Percentiles rank a stretch among this genome's conserved stretches.
Evolutionary conservation across 208 protist species (phyloP).

Genomic region (Phytomonas sp.): DNA sequence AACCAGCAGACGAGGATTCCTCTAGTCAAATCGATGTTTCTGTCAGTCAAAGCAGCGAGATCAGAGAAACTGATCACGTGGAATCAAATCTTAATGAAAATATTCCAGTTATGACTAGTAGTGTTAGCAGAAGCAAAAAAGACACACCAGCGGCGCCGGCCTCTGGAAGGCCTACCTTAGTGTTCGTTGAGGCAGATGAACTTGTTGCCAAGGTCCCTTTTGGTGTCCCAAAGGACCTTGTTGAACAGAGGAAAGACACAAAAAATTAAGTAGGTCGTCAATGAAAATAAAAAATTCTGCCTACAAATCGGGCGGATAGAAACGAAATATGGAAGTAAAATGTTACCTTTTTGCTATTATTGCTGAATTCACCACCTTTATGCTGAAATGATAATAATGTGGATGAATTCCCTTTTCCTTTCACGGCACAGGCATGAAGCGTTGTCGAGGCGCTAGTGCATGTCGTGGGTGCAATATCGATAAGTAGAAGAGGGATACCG

Average conservation of each 20-base stretch:
- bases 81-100: slow-evolving; percentile 7
- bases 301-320: not conserved
- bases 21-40: not conserved
- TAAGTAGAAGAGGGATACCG: not conserved
- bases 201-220: slow-evolving; percentile 67
- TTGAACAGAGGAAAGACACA: slow-evolving; percentile 16
- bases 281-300: not conserved
- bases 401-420: not conserved
- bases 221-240: slow-evolving; percentile 60
- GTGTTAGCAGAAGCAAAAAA: not conserved
- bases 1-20: not conserved
- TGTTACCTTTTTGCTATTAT: not conserved
- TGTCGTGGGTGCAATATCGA: not conserved
- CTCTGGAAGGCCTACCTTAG: slow-evolving; percentile 6
- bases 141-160: not conserved
- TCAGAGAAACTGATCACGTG: not conserved
- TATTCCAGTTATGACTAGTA: not conserved
- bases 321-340: not conserved
- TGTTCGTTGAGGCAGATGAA: slow-evolving; percentile 70
- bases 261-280: not conserved
- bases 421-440: not conserved
- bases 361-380: not conserved
- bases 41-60: not conserved
- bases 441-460: not conserved
- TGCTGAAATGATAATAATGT: not conserved